Conservation (phyloP, 495 filamentous ascomycete species). For the Annulohypoxylon maeteangense region DNA sequence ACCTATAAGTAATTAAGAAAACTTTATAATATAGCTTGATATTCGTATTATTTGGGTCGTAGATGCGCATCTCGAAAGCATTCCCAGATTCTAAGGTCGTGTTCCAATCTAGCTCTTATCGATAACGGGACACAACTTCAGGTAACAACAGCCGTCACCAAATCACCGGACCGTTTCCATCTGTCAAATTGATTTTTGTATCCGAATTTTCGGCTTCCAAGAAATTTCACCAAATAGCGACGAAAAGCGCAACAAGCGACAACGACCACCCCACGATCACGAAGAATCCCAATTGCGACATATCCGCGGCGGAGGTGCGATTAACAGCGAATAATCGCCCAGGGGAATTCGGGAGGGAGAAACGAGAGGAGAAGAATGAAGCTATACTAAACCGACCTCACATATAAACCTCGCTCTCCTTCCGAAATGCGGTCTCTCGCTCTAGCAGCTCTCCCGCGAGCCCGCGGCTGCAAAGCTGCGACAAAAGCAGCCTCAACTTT, state of each 20-base stretch:
- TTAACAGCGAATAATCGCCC: not conserved
- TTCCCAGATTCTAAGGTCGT: not conserved
- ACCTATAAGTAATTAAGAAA: no score
- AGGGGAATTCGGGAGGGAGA: not conserved
- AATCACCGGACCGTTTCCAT: constrained; percentile 9
- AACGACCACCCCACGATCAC: not conserved
- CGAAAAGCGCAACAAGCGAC: not conserved
- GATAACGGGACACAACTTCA: not conserved
- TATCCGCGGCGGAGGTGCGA: not conserved
- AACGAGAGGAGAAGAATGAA: constrained; percentile 14
- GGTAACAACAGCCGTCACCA: not conserved
- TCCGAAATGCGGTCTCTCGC: constrained; percentile 25
- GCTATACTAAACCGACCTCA: not conserved
- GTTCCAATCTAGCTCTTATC: constrained; percentile 2
- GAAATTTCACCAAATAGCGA: constrained; percentile 25
- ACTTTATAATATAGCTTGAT: no score
- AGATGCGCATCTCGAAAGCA: not conserved
- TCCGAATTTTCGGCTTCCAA: constrained; percentile 26
- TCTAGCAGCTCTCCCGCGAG: constrained; percentile 30
- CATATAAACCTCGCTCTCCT: not conserved
- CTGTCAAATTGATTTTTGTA: constrained; percentile 18
- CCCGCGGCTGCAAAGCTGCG: not conserved
- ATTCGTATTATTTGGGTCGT: not conserved
- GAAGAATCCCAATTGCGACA: not conserved
- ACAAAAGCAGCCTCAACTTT: not conserved